Evolutionary conservation across 352 stramenopile genomes (phyloP).

Genomic region (Hyaloperonospora arabidopsidis): DNA sequence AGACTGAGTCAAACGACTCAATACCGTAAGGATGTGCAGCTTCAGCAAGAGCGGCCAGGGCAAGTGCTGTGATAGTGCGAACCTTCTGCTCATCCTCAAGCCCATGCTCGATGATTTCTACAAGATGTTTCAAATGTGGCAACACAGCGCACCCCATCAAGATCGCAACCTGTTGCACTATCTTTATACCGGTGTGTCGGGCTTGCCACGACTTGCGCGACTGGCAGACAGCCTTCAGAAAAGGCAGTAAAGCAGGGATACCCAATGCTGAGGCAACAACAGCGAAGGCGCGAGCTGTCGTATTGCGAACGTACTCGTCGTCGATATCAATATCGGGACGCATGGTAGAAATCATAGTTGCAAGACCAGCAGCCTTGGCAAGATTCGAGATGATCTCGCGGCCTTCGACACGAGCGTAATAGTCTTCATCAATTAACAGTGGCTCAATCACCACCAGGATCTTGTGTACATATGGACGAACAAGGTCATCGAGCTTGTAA

Average conservation of each 20-base stretch:
- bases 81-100: conserved; percentile 98
- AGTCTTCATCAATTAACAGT: conserved; percentile 99
- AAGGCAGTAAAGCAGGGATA: conserved; percentile 95
- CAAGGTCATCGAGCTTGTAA: conserved; percentile 98
- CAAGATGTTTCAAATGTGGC: conserved; percentile 95
- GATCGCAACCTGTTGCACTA: conserved; percentile 98
- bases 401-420: conserved; percentile 98
- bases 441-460: conserved; percentile 99
- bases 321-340: conserved; percentile 98
- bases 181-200: conserved; percentile 99
- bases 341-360: conserved; percentile 99
- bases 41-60: conserved; percentile 95
- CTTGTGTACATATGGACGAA: conserved; percentile 98
- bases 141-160: conserved; percentile 97
- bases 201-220: conserved; percentile 98
- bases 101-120: conserved; percentile 97
- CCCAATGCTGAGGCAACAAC: conserved; percentile 98
- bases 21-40: conserved; percentile 98
- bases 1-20: conserved; percentile 98
- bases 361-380: conserved; percentile 96
- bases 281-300: conserved; percentile 95
- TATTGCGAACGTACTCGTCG: conserved; percentile 99
- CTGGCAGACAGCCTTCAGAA: conserved; percentile 98
- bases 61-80: conserved; percentile 96
- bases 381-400: conserved; percentile 99